Evolutionary conservation across 2,329 filamentous ascomycete species (phyloP), one percentile per base, ranked within the genome.

Genomic region (Phaeophleospora eucalypticola): DNA sequence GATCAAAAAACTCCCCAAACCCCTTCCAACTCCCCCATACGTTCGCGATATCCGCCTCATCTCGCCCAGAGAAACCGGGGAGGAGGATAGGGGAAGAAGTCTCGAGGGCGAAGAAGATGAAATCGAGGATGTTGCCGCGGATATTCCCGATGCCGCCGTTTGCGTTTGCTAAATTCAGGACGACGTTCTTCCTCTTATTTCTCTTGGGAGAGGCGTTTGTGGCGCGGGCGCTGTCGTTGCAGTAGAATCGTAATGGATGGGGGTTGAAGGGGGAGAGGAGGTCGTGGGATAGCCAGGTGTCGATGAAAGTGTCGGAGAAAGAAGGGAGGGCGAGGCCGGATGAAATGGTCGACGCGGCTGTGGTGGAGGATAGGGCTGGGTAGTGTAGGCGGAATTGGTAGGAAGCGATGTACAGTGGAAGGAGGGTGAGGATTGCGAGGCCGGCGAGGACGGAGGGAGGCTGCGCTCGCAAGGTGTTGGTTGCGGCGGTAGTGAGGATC

Each of bases 101-200:
- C 36, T 49, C 47, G 27, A 49, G 45, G 20, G 47, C 43, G 16
- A 33, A 45, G 36, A 49, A 49, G 24, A 49, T 10, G 34, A 46
- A 49, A 27, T 49, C 47, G n/a, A 49, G 38, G 10, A 49, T 27
- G 17, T 49, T 49, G 32, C 47, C 47, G 1, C 43, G 38, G 17
- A 49, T 35, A 24, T 49, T 46, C 4, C 65, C 70, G 15, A 76
- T 54, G 9, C 69, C 71, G 2, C 71, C 74, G 2, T 68, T 60
- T 4, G 66, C 62, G 12, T 69, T 62, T 15, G 71, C 69, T 46
- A 74, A 73, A n/a, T 67, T 65, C 56, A 76, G 65, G 15, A 75
- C 59, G 24, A 75, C 54, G 3, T 66, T 68, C 2, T n/a, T n/a
- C n/a, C n/a, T n/a, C n/a, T n/a, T n/a, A n/a, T n/a, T n/a, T n/a